Conservation (phyloP, 352 stramenopile species). For the Pythium phragmitis region DNA sequence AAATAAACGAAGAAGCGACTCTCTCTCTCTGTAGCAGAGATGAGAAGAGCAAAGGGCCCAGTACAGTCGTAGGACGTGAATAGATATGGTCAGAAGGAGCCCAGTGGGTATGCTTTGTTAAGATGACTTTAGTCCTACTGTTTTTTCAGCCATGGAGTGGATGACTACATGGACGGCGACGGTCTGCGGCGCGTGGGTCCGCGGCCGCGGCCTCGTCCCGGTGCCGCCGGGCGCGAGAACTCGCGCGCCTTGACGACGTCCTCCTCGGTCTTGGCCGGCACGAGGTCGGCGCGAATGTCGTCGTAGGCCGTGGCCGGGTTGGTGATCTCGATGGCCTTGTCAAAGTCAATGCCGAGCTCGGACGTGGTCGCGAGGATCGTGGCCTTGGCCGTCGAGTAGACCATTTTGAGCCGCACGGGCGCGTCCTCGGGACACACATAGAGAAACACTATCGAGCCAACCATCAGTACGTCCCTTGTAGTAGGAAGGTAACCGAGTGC, state of each 20-base stretch:
- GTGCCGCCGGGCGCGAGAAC: constrained; percentile 72
- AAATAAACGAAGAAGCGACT: constrained; percentile 45
- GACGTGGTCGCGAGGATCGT: constrained; percentile 72
- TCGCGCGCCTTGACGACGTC: constrained; percentile 58
- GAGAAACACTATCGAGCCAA: constrained; percentile 58
- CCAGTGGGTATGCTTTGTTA: not conserved
- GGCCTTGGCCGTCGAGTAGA: constrained; percentile 89
- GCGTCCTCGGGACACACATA: constrained; percentile 90
- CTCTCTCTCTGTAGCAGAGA: not conserved
- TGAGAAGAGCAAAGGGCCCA: no score
- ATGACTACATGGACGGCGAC: constrained; percentile 7
- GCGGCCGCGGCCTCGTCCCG: constrained; percentile 60
- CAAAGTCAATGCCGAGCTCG: constrained; percentile 65
- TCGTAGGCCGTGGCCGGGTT: constrained; percentile 50
- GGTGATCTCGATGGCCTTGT: constrained; percentile 83
- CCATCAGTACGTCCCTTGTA: not conserved
- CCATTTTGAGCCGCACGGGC: constrained; percentile 88
- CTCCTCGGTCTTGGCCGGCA: constrained; percentile 54
- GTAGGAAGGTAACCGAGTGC: not conserved
- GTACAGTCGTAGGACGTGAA: not conserved
- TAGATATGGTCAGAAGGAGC: not conserved
- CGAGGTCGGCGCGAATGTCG: constrained; percentile 64
- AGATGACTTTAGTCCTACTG: not conserved
- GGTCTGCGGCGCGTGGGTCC: constrained; percentile 41
- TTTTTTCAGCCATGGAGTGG: not conserved